These are phyloP conservation scores for Parascedosporium putredinis DNA, from an alignment of 2,329 filamentous ascomycete genomes.

Conservation along the genomic window DNA sequence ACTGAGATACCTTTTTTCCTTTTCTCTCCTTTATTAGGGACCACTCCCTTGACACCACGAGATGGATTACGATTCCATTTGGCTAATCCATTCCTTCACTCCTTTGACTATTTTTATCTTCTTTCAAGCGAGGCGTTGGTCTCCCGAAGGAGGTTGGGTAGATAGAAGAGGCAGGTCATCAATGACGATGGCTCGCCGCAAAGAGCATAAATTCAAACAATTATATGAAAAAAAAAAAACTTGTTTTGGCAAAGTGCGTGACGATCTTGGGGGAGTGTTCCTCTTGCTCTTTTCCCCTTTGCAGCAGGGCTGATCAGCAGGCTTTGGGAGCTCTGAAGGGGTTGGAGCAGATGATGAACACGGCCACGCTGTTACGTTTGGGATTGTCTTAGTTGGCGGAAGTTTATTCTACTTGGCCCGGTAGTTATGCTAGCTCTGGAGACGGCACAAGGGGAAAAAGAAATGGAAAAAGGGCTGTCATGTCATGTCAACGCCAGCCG, in stretches of 20 bases:
- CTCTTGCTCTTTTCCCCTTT: no score
- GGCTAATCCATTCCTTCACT: not conserved
- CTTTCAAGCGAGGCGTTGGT: constrained; percentile 3
- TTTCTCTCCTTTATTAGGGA: no score
- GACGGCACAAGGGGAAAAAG: no score
- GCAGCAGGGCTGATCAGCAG: not conserved
- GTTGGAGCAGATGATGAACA: not conserved
- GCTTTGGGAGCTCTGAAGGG: not conserved
- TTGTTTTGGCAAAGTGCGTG: no score
- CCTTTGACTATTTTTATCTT: not conserved
- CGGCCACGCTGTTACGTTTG: no score
- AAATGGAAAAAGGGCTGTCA: no score
- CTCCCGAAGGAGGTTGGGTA: not conserved
- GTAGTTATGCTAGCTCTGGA: no score
- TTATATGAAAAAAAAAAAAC: not conserved
- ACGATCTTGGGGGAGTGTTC: not conserved
- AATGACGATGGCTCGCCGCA: not conserved
- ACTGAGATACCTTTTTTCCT: not conserved
- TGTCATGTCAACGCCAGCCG: no score
- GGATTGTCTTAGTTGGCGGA: no score
- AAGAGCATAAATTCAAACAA: not conserved
- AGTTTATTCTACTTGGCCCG: no score
- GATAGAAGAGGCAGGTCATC: not conserved
- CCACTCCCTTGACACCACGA: not conserved
- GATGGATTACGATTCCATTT: not conserved